Conservation (phyloP, 2,329 filamentous ascomycete genomes). For the Paraconiothyrium brasiliense region DNA sequence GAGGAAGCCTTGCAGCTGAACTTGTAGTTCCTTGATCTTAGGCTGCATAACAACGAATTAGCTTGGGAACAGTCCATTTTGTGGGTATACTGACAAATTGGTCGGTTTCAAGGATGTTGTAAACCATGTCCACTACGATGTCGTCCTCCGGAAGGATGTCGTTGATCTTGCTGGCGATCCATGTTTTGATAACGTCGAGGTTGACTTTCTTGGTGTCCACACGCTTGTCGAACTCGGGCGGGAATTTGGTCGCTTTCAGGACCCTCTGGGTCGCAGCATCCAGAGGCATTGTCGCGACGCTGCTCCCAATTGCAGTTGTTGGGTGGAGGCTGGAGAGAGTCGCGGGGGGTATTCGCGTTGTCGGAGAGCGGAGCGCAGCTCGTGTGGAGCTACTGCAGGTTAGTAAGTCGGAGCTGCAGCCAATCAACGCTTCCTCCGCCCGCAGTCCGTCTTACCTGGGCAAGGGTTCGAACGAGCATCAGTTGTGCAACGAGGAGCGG, state of each 20-base stretch:
- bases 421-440: slow-evolving; percentile 13
- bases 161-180: slow-evolving; percentile 89
- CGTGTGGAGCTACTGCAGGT: not conserved
- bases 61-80: slow-evolving; percentile 3
- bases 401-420: slow-evolving; percentile 4
- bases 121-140: slow-evolving; percentile 87
- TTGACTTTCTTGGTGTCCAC: slow-evolving; percentile 99
- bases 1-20: slow-evolving; percentile 92
- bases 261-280: slow-evolving; percentile 84
- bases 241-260: slow-evolving; percentile 90
- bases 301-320: slow-evolving; percentile 6
- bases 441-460: not conserved
- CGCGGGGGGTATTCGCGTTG: slow-evolving; percentile 14
- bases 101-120: slow-evolving; percentile 74
- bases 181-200: slow-evolving; percentile 97
- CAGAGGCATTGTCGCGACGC: slow-evolving; percentile 70
- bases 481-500: not conserved
- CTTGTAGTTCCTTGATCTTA: slow-evolving; percentile 94
- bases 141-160: slow-evolving; percentile 93
- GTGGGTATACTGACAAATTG: slow-evolving; percentile 71
- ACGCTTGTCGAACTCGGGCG: slow-evolving; percentile 90
- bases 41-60: slow-evolving; percentile 66
- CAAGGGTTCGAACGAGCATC: not conserved
- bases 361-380: slow-evolving; percentile 1
- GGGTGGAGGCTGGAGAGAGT: slow-evolving; percentile 12